Base-by-base conservation (phyloP, 2,329 filamentous ascomycete species). In the Colletotrichum sansevieriae region DNA sequence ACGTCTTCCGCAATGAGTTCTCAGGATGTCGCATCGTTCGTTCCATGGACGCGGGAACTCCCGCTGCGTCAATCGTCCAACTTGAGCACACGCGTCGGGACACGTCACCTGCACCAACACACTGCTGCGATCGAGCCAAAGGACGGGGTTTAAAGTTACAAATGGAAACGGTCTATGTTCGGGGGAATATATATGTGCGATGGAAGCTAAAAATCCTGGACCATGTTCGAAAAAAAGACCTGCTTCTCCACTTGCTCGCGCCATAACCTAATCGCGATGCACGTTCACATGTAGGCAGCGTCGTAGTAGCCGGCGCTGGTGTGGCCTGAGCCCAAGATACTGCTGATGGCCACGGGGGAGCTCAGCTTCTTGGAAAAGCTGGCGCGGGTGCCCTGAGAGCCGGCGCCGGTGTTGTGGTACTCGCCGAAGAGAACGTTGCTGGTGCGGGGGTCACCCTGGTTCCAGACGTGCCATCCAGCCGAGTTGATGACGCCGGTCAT, bases 401-500 rank as follows among this genome's bases (percentile, higher is more conserved):
- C 89, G 37, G 79, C 75, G 1, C 90, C 90, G 1, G 82, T 83
- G 76, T 91, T 91, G 20, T 72, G 77, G 73, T 85, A 91, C 80
- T 91, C 90, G 10, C 78, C 86, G 70, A 87, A 91, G 29, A 80
- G 76, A 1, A 90, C 85, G 49, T 86, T 78, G 39, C 79, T 81
- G 1, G 86, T 88, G 41, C 83, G 81, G n/a, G 81, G 74, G 49
- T 84, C 79, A 3, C 79, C 80, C 2, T 72, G 78, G 65, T 83
- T 83, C 89, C 89, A 91, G 33, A 80, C 74, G 2, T 73, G 75
- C 89, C 90, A 91, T 0, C 89, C 90, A 0, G 84, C 83, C 2
- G 81, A 68, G 72, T 90, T 90, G 73, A 92, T 83, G 20, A 91
- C 86, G 25, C 79, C 77, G 9, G 80, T 82, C 77, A 92, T 79